Conservation (phyloP, 768 basidiomycete genomes). For the Dioszegia aurantiaca region DNA sequence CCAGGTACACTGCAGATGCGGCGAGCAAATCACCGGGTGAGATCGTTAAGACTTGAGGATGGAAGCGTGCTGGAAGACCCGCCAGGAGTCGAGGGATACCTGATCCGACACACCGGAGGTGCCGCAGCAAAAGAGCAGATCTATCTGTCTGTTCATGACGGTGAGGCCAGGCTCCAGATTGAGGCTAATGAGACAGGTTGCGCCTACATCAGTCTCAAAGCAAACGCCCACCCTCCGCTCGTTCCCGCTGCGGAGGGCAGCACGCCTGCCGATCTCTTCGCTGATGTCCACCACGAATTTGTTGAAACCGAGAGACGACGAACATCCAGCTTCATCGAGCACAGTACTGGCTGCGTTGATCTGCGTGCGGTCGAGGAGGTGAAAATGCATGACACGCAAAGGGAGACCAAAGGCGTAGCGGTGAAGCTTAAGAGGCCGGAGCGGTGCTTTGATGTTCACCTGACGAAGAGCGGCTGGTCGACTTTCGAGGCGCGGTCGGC, state of each 20-base stretch:
- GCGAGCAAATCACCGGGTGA: slow-evolving; percentile 67
- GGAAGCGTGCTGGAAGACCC: slow-evolving; percentile 66
- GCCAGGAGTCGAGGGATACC: slow-evolving; percentile 78
- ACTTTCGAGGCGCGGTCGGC: slow-evolving; percentile 78
- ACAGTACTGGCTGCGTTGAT: slow-evolving; percentile 62
- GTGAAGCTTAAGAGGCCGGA: slow-evolving; percentile 12
- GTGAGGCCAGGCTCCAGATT: slow-evolving; percentile 25
- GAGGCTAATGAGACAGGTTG: slow-evolving; percentile 32
- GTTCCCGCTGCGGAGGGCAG: slow-evolving; percentile 24
- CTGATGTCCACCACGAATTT: slow-evolving; percentile 36
- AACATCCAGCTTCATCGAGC: slow-evolving; percentile 47
- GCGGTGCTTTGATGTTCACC: slow-evolving; percentile 5
- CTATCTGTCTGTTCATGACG: slow-evolving; percentile 41
- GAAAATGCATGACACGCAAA: slow-evolving; percentile 53
- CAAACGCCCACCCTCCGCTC: slow-evolving; percentile 39
- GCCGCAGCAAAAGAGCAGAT: slow-evolving; percentile 26
- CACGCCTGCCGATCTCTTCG: slow-evolving; percentile 30
- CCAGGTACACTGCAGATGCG: slow-evolving; percentile 65
- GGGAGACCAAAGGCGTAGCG: neutral
- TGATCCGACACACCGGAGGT: slow-evolving; percentile 49
- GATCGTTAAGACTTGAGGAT: slow-evolving; percentile 54
- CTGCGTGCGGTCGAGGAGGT: slow-evolving; percentile 67
- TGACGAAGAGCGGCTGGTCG: slow-evolving; percentile 60
- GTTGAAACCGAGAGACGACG: slow-evolving; percentile 41
- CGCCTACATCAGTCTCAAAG: slow-evolving; percentile 32